A percentile compares a stretch with the other conserved stretches of the same genome.
Conservation (phyloP, 2,329 filamentous ascomycete species). For the Microcyclosporella mali region DNA sequence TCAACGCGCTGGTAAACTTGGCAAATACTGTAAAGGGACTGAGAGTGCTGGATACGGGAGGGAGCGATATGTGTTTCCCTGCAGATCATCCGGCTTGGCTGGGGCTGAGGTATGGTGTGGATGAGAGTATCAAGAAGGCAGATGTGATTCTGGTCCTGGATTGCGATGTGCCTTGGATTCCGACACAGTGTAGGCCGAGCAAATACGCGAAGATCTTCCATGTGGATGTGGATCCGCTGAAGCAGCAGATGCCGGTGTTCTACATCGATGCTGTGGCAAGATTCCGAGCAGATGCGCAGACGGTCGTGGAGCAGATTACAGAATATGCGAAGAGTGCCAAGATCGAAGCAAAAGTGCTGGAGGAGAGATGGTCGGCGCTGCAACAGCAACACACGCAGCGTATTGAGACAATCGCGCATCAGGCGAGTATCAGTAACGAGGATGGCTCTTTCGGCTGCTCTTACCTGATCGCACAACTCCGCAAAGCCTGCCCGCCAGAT, state of each 20-base stretch:
- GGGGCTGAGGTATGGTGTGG: slow-evolving; percentile 64
- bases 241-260: slow-evolving; percentile 55
- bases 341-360: no score
- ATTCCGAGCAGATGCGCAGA: slow-evolving; percentile 47
- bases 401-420: slow-evolving; percentile 54
- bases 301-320: slow-evolving; percentile 62
- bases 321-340: no score
- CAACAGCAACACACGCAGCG: slow-evolving; percentile 53
- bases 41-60: slow-evolving; percentile 67
- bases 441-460: slow-evolving; percentile 55
- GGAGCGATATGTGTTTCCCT: slow-evolving; percentile 76
- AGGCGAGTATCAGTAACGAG: slow-evolving; percentile 53
- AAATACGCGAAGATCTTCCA: slow-evolving; percentile 55
- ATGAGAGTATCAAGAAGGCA: slow-evolving; percentile 66
- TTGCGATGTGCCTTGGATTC: slow-evolving; percentile 90
- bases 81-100: slow-evolving; percentile 56
- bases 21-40: slow-evolving; percentile 63
- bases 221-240: slow-evolving; percentile 61
- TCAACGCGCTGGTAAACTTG: slow-evolving; percentile 58
- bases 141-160: slow-evolving; percentile 82
- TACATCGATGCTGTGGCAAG: slow-evolving; percentile 50
- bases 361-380: slow-evolving; percentile 36
- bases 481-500: slow-evolving; percentile 52
- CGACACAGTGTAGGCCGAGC: slow-evolving; percentile 61
- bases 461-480: slow-evolving; percentile 51